Base-by-base conservation (phyloP, 805 yeast species). In the Candida orba region DNA sequence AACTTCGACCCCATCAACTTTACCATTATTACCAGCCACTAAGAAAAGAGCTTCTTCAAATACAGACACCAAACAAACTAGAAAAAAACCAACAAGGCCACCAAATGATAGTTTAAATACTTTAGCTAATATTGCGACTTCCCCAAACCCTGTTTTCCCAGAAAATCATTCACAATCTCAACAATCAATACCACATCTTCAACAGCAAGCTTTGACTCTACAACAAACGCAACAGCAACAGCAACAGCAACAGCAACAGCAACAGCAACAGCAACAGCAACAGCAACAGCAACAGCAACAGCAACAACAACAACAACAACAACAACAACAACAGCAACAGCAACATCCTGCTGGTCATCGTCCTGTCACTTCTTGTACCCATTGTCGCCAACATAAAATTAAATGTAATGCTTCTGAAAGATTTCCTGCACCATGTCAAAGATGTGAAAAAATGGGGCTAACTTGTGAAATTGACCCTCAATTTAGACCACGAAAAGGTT, bases 321-420 rank as follows among this genome's bases (percentile, higher is more conserved):
- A 14, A 13, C 13, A 6, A 12, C 13, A 32, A 4, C 44, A 27
- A 25, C 23, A 20, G 27, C 15, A 41, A 10, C 44, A 44, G 23
- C 52, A 45, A 8, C 63, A 51, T n/a, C 58, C 54, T 15, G 72
- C 77, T 0, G 81, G 82, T 2, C 91, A 85, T 56, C 67, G 96
- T 44, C 96, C 96, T 0, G 95, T 89, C 2, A 87, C 95, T 0
- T 84, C 95, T 4, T 90, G 97, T 59, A 86, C 96, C 0, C 93
- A 88, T 60, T 90, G 97, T 59, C 77, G 97, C 41, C 96, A 90
- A 59, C 96, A 89, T 62, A 90, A 90, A 63, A 88, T 90, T 61
- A 84, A 84, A 59, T 90, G 97, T 64, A 87, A 90, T 59, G 97
- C 97, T 1, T 76, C 87, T 3, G 90, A 84, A 20, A 78, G 81